Evolutionary conservation across 1,139 yeast species (phyloP), one percentile per base, ranked within the genome.

Genomic region (Candida sanyaensis): DNA sequence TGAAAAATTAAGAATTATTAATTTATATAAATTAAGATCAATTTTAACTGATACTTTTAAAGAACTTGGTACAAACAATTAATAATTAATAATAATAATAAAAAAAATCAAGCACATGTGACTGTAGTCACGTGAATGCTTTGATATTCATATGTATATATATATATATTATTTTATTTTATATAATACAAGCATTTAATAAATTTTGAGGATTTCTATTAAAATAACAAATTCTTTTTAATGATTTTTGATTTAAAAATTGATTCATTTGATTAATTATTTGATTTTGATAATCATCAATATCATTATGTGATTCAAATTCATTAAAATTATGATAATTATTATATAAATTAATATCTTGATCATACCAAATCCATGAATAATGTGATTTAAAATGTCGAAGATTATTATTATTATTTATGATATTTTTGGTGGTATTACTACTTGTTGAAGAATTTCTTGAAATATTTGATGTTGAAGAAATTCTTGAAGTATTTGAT

Each of bases 1-100:
- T 61, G 99, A 93, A 65, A 80, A 95, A 53, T 68, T 93, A 44
- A 72, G 98, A 50, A 82, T 93, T 28, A 70, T 84, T 38, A 93
- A 93, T 62, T 76, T 93, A 59, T 81, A 84, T 57, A 88, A 87
- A 50, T 79, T 93, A 50, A 80, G 92, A 52, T 76, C 74, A 36
- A 85, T 91, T 33, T 73, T 93, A 52, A 66, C 74, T 31, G 83
- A 77, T 49, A 80, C 84, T 1, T 71, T 84, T 48, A 68, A 66
- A 43, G 78, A 71, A 49, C 57, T 73, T 45, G 75, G 74, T 1
- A 42, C 21, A 17, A 17, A 17, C 21, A 17, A 17, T 17, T 17
- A 17, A 17, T 17, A 17, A 17, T 17, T n/a, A n/a, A n/a, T n/a
- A n/a, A n/a, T n/a, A n/a, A n/a, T n/a, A n/a, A n/a, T n/a, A n/a